These are phyloP conservation scores for Dictyostelium discoideum DNA, from an alignment of 78 protist genomes.

Conservation along the genomic window DNA sequence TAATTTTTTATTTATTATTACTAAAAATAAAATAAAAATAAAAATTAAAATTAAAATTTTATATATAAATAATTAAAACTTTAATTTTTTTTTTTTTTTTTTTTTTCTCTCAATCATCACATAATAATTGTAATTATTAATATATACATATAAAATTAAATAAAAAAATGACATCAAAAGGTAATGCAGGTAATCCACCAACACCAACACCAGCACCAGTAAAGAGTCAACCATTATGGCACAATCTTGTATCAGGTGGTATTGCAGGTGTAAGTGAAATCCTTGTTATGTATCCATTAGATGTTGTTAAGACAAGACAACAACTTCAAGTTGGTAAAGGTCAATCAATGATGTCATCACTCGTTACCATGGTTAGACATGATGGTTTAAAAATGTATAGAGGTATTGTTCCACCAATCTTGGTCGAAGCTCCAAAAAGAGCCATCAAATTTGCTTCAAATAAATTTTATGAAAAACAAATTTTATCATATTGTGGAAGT, in stretches of 20 bases:
- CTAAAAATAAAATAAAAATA: too few species aligned
- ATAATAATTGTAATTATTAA: too few species aligned
- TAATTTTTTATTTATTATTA: too few species aligned
- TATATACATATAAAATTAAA: too few species aligned
- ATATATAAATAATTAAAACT: too few species aligned
- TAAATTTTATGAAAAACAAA: conserved; percentile 57
- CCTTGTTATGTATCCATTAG: conserved; percentile 88
- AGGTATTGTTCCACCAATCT: conserved; percentile 87
- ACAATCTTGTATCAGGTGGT: conserved; percentile 73
- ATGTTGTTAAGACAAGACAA: conserved; percentile 87
- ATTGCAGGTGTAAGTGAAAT: conserved; percentile 84
- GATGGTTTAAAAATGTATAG: conserved; percentile 86
- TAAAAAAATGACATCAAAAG: neutral
- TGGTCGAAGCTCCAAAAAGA: conserved; percentile 88
- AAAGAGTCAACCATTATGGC: conserved; percentile 66
- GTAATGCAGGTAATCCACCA: conserved; percentile 13
- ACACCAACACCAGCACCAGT: conserved; percentile 11
- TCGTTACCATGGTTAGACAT: conserved; percentile 69
- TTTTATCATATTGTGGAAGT: conserved; percentile 34
- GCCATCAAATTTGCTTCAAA: conserved; percentile 90
- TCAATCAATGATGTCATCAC: conserved; percentile 44
- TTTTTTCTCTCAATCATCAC: too few species aligned
- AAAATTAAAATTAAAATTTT: too few species aligned
- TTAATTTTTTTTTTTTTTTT: too few species aligned
- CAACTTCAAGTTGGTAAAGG: conserved; percentile 84